Conservation (phyloP, 2,329 filamentous ascomycete genomes). For the Aspergillus udagawae region DNA sequence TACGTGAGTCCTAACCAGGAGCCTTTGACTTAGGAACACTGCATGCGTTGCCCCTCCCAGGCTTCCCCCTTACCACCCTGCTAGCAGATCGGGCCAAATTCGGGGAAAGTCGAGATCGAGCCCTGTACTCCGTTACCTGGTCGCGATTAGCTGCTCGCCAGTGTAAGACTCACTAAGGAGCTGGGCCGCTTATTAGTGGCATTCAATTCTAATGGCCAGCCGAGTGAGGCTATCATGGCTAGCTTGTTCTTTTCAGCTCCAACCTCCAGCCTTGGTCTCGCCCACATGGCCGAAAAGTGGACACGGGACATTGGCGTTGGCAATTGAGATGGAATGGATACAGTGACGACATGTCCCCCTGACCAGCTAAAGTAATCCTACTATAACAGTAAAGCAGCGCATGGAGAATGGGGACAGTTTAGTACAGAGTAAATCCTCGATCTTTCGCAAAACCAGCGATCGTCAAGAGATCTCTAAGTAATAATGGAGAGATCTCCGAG, state of each 20-base stretch:
- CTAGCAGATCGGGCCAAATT: not conserved
- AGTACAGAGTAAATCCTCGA: not conserved
- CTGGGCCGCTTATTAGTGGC: not conserved
- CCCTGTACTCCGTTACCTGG: not conserved
- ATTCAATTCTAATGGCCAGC: not conserved
- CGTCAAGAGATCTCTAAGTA: no score
- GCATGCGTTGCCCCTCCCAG: not conserved
- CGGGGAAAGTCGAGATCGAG: not conserved
- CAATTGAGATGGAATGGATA: not conserved
- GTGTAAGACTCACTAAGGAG: not conserved
- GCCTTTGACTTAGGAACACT: not conserved
- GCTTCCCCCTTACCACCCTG: not conserved
- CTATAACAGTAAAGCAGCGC: not conserved
- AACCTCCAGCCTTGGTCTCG: conserved; percentile 8
- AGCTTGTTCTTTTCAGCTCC: conserved; percentile 14
- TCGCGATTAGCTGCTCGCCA: not conserved
- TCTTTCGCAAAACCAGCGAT: not conserved
- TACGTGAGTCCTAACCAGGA: not conserved
- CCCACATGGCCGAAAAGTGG: not conserved
- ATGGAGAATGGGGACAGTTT: not conserved
- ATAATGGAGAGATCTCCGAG: not conserved
- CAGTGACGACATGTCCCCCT: not conserved
- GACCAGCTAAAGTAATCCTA: not conserved
- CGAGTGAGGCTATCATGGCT: not conserved
- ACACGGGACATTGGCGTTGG: not conserved